Evolutionary conservation across 2,329 filamentous ascomycete species (phyloP).

Genomic region (Calonectria crousiana): DNA sequence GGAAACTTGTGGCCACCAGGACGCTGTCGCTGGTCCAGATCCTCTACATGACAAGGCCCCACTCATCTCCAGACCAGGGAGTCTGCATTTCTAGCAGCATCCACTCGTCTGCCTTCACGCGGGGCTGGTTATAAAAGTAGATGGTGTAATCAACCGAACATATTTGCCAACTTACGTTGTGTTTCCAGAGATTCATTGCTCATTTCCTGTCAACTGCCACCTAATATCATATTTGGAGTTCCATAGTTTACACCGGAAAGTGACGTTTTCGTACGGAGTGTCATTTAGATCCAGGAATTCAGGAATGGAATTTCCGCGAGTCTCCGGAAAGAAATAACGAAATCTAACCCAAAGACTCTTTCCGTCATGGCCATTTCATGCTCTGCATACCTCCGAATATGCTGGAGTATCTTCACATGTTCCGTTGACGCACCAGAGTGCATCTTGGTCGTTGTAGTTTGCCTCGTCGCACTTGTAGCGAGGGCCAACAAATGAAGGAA

Average conservation of each 20-base stretch:
- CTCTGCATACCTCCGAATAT: background rate
- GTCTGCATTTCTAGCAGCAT: too few relatives aligned
- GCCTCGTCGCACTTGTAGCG: background rate
- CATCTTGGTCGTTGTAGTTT: background rate
- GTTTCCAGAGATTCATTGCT: background rate
- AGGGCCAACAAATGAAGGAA: background rate
- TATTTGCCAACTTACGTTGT: background rate
- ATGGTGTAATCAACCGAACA: too few relatives aligned
- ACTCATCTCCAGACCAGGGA: too few relatives aligned
- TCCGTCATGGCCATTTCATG: background rate
- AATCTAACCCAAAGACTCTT: background rate
- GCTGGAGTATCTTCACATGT: background rate
- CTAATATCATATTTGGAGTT: background rate
- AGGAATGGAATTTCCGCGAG: background rate
- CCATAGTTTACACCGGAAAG: background rate
- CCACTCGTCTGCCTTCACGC: too few relatives aligned
- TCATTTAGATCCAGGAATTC: background rate
- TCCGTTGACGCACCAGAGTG: background rate
- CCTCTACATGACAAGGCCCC: too few relatives aligned
- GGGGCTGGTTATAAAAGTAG: too few relatives aligned
- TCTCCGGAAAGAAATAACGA: background rate
- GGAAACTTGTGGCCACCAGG: too few relatives aligned
- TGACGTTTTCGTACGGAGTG: background rate
- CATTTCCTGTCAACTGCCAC: background rate
- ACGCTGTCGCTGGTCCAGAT: too few relatives aligned